Conservation (phyloP, 768 basidiomycete species). For the Psilocybe tampanensis region DNA sequence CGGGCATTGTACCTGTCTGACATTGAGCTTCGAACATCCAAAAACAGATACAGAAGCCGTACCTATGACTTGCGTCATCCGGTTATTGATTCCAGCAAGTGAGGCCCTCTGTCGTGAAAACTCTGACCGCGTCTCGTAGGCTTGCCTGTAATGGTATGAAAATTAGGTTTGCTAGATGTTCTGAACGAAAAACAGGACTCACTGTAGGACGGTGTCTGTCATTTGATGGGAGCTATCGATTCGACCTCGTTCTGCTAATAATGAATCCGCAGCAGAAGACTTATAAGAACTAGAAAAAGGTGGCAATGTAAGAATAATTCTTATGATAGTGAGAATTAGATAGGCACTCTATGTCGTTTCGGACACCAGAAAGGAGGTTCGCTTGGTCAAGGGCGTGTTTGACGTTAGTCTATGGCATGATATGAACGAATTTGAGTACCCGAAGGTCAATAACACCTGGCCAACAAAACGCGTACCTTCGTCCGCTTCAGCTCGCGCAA, state of each 20-base stretch:
- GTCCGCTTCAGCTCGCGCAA: slow-evolving; percentile 83
- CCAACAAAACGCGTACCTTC: slow-evolving; percentile 51
- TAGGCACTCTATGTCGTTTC: slow-evolving; percentile 92
- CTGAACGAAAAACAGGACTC: slow-evolving; percentile 26
- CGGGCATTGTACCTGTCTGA: slow-evolving; percentile 83
- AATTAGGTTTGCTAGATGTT: slow-evolving; percentile 5
- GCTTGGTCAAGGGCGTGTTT: slow-evolving; percentile 83
- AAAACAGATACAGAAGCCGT: slow-evolving; percentile 26
- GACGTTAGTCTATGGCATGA: slow-evolving; percentile 74
- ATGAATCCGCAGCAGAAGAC: slow-evolving; percentile 82
- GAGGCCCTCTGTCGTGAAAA: slow-evolving; percentile 82
- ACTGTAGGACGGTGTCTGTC: slow-evolving; percentile 93
- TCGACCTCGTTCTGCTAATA: slow-evolving; percentile 84
- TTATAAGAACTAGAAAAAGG: slow-evolving; percentile 74
- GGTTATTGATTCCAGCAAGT: slow-evolving; percentile 76
- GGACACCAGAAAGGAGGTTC: slow-evolving; percentile 85
- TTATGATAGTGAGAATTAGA: background rate
- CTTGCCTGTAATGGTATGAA: slow-evolving; percentile 64
- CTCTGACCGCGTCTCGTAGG: slow-evolving; percentile 94
- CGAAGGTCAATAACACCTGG: slow-evolving; percentile 23
- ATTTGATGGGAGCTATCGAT: slow-evolving; percentile 95
- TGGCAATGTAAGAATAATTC: background rate
- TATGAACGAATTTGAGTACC: background rate
- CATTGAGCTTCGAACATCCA: slow-evolving; percentile 1
- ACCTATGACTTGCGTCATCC: slow-evolving; percentile 87